Evolutionary conservation across 257 asterid genomes (phyloP), one percentile per base, ranked within the genome.

Genomic region (Buddleja alternifolia): DNA sequence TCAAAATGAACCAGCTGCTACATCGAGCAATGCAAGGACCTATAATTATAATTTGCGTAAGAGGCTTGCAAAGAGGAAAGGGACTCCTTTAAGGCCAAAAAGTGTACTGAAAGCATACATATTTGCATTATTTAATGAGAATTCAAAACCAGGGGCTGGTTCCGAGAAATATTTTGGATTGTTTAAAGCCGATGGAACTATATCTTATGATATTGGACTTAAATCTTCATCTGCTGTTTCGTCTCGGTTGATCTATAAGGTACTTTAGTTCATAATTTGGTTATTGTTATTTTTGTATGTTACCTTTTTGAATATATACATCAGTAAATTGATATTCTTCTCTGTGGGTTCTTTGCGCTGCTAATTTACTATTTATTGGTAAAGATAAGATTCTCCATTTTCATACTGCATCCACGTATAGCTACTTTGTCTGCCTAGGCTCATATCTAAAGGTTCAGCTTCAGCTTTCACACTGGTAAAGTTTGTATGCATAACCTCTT

Each of bases 31-130:
- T 75, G 98, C 99, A 1, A 85, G 90, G 84, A 91, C 89, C 0
- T 94, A 86, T 63, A 73, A 94, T 63, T 91, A 70, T 64, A 94
- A 94, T 81, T 72, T 94, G 63, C 89, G 95, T 15, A 94, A 94
- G 65, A 76, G 98, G 82, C 86, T 94, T 1, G 90, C 97, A 8
- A 79, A 75, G 85, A 87, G 83, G 86, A 91, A 91, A 66, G 99
- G 99, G 23, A 94, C 99, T 79, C 99, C 99, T 1, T 6, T 86
- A 68, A 86, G 95, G 81, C 99, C 99, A 9, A 89, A 85, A 73
- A 48, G 14, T 69, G 77, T 80, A 46, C 57, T 94, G 78, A 89
- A 91, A 74, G 97, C 97, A 0, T 94, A 91, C 66, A 82, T 94
- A 69, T 94, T 94, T 73, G 97, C 99, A 2, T 69, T 89, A 53